Conservation (phyloP, 2,329 filamentous ascomycete genomes). For the Biscogniauxia marginata region DNA sequence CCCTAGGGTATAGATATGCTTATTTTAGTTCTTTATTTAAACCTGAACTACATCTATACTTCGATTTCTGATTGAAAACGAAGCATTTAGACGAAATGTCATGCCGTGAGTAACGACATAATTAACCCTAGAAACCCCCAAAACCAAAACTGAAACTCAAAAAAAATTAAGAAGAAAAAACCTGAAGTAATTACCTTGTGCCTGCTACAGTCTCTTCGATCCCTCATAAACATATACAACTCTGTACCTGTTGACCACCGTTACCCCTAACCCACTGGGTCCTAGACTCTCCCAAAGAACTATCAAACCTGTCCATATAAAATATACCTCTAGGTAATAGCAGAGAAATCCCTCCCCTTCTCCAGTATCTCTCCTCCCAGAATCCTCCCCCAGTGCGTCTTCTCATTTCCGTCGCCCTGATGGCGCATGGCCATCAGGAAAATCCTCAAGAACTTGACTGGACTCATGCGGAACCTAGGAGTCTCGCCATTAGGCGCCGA, state of each 20-base stretch:
- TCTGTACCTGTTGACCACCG: background rate
- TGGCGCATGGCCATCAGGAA: slow-evolving; percentile 38
- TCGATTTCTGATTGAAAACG: too few relatives aligned
- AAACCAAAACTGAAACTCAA: too few relatives aligned
- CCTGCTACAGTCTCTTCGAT: background rate
- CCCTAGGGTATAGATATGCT: too few relatives aligned
- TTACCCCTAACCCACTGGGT: background rate
- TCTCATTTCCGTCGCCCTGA: slow-evolving; percentile 38
- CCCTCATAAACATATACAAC: background rate
- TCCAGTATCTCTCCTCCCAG: slow-evolving; percentile 18
- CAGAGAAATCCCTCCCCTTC: background rate
- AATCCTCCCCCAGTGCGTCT: slow-evolving; percentile 42
- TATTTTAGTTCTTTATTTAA: too few relatives aligned
- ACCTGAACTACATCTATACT: too few relatives aligned
- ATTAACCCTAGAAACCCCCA: background rate
- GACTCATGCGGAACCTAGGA: slow-evolving; percentile 28
- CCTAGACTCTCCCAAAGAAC: background rate
- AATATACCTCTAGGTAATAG: background rate
- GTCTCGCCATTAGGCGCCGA: slow-evolving; percentile 14
- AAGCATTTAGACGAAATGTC: too few relatives aligned
- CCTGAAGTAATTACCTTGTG: background rate
- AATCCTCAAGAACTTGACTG: slow-evolving; percentile 37
- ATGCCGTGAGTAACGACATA: background rate
- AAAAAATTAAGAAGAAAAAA: too few relatives aligned
- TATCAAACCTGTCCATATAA: background rate